phyloP scores from a whole-genome alignment of 108 stramenopile genomes.

The Cyclostephanos invisitatus region DNA sequence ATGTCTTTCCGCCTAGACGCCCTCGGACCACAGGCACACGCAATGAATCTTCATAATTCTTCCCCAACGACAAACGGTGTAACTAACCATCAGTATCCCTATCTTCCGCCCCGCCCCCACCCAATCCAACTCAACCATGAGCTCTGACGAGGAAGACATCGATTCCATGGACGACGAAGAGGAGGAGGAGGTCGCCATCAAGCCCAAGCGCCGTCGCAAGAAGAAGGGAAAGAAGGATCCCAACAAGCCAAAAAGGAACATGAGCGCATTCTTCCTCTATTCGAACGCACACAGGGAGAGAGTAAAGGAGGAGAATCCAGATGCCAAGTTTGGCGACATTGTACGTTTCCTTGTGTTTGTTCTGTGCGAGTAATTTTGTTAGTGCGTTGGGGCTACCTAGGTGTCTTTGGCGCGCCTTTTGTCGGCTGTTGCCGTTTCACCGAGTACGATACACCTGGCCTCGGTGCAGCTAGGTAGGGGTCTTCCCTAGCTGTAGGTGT shows the following conservation, averaged over 20 bases:
- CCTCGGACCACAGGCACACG: no score
- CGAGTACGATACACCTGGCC: no score
- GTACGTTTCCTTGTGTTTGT: constrained; percentile 55
- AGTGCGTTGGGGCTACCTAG: not conserved
- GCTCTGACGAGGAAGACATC: constrained; percentile 46
- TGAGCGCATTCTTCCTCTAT: constrained; percentile 86
- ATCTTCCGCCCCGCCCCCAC: not conserved
- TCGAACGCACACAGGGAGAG: constrained; percentile 69
- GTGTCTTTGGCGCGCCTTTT: not conserved
- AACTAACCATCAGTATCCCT: not conserved
- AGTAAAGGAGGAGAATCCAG: constrained; percentile 75
- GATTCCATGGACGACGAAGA: constrained; percentile 31
- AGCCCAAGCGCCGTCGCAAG: constrained; percentile 36
- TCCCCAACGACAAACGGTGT: not conserved
- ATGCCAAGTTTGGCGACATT: constrained; percentile 79
- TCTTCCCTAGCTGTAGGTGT: no score
- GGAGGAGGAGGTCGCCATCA: constrained; percentile 25
- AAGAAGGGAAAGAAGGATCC: constrained; percentile 52
- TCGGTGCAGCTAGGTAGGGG: no score
- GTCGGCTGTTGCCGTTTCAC: no score
- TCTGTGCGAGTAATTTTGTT: not conserved
- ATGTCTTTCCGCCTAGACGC: constrained; percentile 7
- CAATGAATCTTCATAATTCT: not conserved
- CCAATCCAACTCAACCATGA: constrained; percentile 27
- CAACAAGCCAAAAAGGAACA: constrained; percentile 71